Evolutionary conservation across 176 grass and related monocot genomes (phyloP), one percentile per base, ranked within the genome.

Genomic region (Tillandsia leiboldiana): DNA sequence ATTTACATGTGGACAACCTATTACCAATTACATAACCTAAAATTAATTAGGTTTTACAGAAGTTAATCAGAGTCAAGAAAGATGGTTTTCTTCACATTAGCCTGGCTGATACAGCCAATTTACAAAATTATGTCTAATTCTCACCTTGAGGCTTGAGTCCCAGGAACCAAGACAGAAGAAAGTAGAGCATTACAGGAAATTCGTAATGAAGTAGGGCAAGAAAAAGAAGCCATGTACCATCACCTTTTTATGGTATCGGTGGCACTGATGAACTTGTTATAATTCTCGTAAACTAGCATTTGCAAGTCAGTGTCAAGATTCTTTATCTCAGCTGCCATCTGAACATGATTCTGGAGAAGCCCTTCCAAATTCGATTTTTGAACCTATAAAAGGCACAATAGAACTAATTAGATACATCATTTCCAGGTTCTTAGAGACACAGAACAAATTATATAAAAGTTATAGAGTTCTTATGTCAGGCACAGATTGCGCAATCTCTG

Each of bases 281-380:
- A 99, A 63, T 99, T 99, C 70, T 99, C 94, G 79, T 99, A 99
- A 26, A 99, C 94, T 59, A 99, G 72, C 90, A 99, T 99, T 72
- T 99, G 94, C 72, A 99, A 83, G 53, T 99, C 94, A 78, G 94
- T 99, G 77, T 99, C 94, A 62, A 99, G 89, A 71, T 99, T 99
- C 80, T 99, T 99, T 67, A 99, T 99, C 84, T 99, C 94, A 26
- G 94, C 87, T 28, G 94, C 89, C 89, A 99, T 99, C 63, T 99
- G 87, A 68, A 99, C 89, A 86, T 99, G 94, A 48, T 86, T 92
- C 11, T 99, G 89, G 49, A 99, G 75, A 73, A 99, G 89, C 11
- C 75, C 83, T 80, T 99, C 94, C 78, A 99, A 68, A 79, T 90
- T 99, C 67, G 87, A 87, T 74, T 99, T 88, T 81, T 99, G 87